Percentiles rank a stretch among this genome's conserved stretches.
These are phyloP conservation scores for Aphanocladium album DNA, from an alignment of 2,329 filamentous ascomycete genomes.

Conservation along the genomic window DNA sequence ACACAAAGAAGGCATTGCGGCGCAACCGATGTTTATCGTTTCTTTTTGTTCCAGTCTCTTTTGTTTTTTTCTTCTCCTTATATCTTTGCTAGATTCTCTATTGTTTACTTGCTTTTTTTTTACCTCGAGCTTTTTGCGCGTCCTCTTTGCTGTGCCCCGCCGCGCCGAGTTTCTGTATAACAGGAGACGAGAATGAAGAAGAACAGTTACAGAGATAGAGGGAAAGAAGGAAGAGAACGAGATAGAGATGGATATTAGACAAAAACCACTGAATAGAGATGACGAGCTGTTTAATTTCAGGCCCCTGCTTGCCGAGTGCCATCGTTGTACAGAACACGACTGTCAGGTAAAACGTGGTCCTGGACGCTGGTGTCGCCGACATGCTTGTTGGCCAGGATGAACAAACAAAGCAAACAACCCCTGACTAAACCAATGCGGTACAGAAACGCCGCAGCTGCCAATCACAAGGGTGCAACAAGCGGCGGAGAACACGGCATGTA, in stretches of 20 bases:
- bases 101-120: neutral
- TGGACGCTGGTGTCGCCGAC: no score
- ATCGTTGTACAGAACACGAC: no score
- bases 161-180: neutral
- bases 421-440: neutral
- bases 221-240: neutral
- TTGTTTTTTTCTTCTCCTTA: neutral
- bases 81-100: neutral
- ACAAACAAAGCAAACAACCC: no score
- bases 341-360: no score
- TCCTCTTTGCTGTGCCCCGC: neutral
- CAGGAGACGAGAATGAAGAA: neutral
- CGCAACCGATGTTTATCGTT: conserved; percentile 7
- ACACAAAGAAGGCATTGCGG: conserved; percentile 11
- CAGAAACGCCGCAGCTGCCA: neutral
- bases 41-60: neutral
- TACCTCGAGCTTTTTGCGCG: neutral
- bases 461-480: neutral
- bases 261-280: neutral
- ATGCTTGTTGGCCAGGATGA: no score
- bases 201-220: neutral
- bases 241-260: neutral
- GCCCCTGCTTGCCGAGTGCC: no score
- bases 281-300: no score
- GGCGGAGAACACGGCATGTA: neutral